phyloP scores from a whole-genome alignment of 2,329 filamentous ascomycete species.

The Ophiostoma ulmi region DNA sequence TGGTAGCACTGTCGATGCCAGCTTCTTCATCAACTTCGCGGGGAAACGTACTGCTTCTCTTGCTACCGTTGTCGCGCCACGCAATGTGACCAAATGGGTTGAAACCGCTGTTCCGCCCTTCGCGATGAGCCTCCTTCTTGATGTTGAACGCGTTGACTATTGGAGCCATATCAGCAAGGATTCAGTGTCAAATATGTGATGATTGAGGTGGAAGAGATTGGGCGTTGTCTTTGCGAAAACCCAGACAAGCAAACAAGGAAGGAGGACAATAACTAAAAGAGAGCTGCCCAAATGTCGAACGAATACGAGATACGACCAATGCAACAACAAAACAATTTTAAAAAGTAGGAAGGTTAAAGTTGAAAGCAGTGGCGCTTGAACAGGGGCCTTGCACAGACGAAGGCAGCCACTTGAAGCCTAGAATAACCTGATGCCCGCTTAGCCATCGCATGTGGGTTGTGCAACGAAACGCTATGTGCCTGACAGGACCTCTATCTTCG shows the following conservation, averaged over 20 bases:
- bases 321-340: neutral
- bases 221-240: neutral
- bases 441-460: neutral
- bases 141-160: conserved; percentile 45
- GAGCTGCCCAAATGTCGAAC: neutral
- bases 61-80: conserved; percentile 26
- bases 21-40: conserved; percentile 35
- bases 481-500: neutral
- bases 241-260: neutral
- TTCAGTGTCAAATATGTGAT: neutral
- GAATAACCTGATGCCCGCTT: neutral
- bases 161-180: conserved; percentile 24
- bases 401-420: neutral
- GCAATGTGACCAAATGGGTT: conserved; percentile 45
- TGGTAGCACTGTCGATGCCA: conserved; percentile 28
- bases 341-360: neutral
- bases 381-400: neutral
- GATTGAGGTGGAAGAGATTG: neutral
- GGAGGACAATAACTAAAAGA: neutral
- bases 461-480: neutral
- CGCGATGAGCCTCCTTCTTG: conserved; percentile 42
- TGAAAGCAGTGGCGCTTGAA: neutral
- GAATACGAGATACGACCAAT: neutral
- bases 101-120: conserved; percentile 41
- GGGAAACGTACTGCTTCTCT: conserved; percentile 34